Evolutionary conservation across 2,329 filamentous ascomycete genomes (phyloP), one percentile per base, ranked within the genome.

Genomic region (Diaporthe humulicola): DNA sequence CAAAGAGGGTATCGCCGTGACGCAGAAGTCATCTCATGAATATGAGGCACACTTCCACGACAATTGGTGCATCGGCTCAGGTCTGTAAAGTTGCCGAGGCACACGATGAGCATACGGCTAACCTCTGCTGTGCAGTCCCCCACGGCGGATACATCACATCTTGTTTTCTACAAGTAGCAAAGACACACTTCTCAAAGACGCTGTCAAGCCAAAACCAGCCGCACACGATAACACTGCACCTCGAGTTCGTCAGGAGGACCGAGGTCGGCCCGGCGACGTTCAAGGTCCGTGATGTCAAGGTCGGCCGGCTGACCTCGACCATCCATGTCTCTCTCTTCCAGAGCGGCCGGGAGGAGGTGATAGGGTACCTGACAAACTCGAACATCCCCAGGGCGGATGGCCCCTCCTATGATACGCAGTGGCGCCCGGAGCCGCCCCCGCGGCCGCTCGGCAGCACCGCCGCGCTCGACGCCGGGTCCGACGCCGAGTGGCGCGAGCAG

Each of bases 121-220:
- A 69, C 30, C 4, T 14, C 8, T 3, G 40, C 22, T 52, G 9
- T 14, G 6, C 56, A 84, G 83, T 88, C n/a, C 86, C 86, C 2
- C 86, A 88, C 71, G 86, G 87, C 74, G 86, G 87, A 56, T 88
- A 87, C 73, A 82, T 87, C 3, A 83, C 85, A 7, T 81, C 83
- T 15, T 81, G 84, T 58, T 81, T 88, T 69, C 78, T 87, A 48
- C 77, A 80, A 4, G 84, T 81, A 2, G 83, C 83, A 17, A 79
- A 77, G n/a, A 75, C 77, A 3, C 84, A 87, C 74, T 81, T 87
- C 25, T 73, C 77, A n/a, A 70, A 54, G 64, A 69, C 64, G 77
- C 2, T 79, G 78, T 3, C 78, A 6, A 30, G 10, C 5, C 64
- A 69, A 25, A 54, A 79, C 22, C 86, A 86, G 60, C 80, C 82